These are phyloP conservation scores for Podaxis rugospora DNA, from an alignment of 768 basidiomycete genomes.

Conservation along the genomic window DNA sequence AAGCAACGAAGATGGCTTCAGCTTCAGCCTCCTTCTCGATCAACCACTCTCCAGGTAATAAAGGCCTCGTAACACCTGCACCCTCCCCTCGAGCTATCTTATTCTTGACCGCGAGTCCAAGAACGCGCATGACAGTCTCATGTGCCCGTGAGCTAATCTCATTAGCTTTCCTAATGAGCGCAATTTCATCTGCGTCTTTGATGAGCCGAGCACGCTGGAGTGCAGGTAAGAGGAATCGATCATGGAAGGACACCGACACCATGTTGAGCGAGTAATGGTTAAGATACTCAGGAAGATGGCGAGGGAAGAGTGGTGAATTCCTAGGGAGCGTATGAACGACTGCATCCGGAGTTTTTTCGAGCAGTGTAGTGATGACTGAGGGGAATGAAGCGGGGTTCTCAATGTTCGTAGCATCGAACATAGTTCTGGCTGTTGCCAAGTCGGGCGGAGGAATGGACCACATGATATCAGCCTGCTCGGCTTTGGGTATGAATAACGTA, in stretches of 20 bases:
- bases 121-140: constrained; percentile 86
- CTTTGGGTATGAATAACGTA: constrained; percentile 77
- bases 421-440: constrained; percentile 42
- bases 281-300: constrained; percentile 38
- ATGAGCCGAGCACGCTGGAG: constrained; percentile 78
- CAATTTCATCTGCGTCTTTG: constrained; percentile 74
- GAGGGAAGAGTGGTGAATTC: constrained; percentile 48
- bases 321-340: constrained; percentile 64
- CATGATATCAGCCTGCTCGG: constrained; percentile 70
- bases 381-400: constrained; percentile 45
- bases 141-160: constrained; percentile 87
- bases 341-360: constrained; percentile 48
- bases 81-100: constrained; percentile 42
- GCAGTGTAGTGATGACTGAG: constrained; percentile 38
- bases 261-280: constrained; percentile 29
- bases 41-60: constrained; percentile 78
- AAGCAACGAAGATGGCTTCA: constrained; percentile 89
- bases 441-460: constrained; percentile 86
- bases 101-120: constrained; percentile 68
- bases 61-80: constrained; percentile 42
- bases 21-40: constrained; percentile 93
- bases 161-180: constrained; percentile 73
- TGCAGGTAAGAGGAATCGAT: constrained; percentile 67
- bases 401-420: constrained; percentile 59
- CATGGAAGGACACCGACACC: constrained; percentile 33